phyloP scores from a whole-genome alignment of 148 eudicot genomes.

The Spergularia marina region DNA sequence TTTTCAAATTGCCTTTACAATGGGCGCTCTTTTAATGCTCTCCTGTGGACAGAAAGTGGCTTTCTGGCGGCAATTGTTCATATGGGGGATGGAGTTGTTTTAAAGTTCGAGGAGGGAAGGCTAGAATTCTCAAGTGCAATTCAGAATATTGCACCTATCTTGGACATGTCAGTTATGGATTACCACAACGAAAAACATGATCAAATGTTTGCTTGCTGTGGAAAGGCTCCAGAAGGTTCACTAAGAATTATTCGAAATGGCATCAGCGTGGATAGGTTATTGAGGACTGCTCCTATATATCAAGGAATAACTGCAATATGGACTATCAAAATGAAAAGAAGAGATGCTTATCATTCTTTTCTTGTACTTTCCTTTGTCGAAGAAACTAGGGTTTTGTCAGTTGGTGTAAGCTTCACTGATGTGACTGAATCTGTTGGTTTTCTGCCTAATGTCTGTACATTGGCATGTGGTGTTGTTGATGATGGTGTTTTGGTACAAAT shows the following conservation, averaged over 20 bases:
- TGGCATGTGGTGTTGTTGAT: slow-evolving; percentile 83
- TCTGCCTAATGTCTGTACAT: slow-evolving; percentile 82
- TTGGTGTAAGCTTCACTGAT: slow-evolving; percentile 92
- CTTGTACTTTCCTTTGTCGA: slow-evolving; percentile 94
- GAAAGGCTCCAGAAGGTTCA: slow-evolving; percentile 93
- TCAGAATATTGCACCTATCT: slow-evolving; percentile 90
- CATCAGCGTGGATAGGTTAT: slow-evolving; percentile 74
- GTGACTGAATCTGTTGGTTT: slow-evolving; percentile 90
- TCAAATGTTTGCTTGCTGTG: slow-evolving; percentile 98
- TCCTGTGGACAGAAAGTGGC: slow-evolving; percentile 78
- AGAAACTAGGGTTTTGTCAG: slow-evolving; percentile 92
- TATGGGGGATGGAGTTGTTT: slow-evolving; percentile 93
- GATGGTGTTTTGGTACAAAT: slow-evolving; percentile 81
- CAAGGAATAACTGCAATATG: slow-evolving; percentile 89
- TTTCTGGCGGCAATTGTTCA: slow-evolving; percentile 82
- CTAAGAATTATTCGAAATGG: slow-evolving; percentile 87
- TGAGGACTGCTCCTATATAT: slow-evolving; percentile 86
- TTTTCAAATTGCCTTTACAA: slow-evolving; percentile 75
- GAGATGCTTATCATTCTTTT: slow-evolving; percentile 72
- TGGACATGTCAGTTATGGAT: slow-evolving; percentile 89
- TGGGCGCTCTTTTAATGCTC: slow-evolving; percentile 59
- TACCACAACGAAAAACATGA: slow-evolving; percentile 85
- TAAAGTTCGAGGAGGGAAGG: slow-evolving; percentile 66
- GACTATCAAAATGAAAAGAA: slow-evolving; percentile 67
- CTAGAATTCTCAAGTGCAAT: slow-evolving; percentile 57